These are phyloP conservation scores for Ogataea polymorpha DNA, from an alignment of 805 yeast genomes.

Conservation along the genomic window DNA sequence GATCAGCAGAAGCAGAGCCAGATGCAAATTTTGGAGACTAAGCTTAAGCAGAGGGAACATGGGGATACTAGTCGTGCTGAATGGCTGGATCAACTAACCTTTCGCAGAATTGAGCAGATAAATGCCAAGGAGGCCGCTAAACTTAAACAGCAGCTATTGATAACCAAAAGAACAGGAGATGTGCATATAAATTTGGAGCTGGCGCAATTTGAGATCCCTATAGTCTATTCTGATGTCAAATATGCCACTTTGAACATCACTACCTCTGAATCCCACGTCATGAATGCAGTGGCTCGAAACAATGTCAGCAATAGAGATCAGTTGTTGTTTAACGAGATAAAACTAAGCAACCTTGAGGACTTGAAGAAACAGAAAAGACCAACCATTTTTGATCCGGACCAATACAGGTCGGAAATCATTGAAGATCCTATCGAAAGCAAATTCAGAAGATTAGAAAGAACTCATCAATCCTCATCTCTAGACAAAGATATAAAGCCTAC, in stretches of 20 bases:
- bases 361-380: constrained; percentile 9
- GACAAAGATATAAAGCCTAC: constrained; percentile 90
- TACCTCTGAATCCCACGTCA: constrained; percentile 23
- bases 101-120: constrained; percentile 49
- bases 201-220: constrained; percentile 66
- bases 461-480: constrained; percentile 69
- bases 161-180: constrained; percentile 15
- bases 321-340: constrained; percentile 25
- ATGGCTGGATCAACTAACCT: constrained; percentile 74
- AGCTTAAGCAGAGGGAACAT: constrained; percentile 59
- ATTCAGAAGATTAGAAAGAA: constrained; percentile 78
- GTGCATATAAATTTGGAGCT: constrained; percentile 42
- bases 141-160: constrained; percentile 11
- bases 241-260: constrained; percentile 35
- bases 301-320: constrained; percentile 20
- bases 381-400: constrained; percentile 67
- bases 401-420: constrained; percentile 36
- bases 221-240: constrained; percentile 61
- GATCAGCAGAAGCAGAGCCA: constrained; percentile 24
- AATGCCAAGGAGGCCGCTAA: constrained; percentile 19
- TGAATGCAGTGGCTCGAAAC: constrained; percentile 16
- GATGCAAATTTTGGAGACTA: constrained; percentile 48
- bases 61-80: constrained; percentile 59
- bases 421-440: constrained; percentile 87
- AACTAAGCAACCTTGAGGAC: constrained; percentile 19